Percentiles rank a stretch among this genome's conserved stretches.
Conservation (phyloP, 2,329 filamentous ascomycete species). For the Aspergillus ochraceoroseus region DNA sequence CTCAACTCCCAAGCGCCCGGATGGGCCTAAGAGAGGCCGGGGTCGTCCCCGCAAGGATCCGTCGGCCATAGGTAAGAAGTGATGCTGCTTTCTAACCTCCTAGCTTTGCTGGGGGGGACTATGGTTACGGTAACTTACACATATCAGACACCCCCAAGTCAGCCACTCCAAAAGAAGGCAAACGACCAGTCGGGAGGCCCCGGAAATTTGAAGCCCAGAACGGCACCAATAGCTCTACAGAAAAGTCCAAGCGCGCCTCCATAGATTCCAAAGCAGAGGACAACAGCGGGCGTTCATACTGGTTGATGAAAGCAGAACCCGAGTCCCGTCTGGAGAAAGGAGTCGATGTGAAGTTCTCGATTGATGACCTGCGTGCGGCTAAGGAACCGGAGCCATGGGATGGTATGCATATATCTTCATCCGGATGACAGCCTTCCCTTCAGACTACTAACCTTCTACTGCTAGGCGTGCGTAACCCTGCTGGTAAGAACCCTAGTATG, state of each 20-base stretch:
- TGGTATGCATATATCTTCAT: constrained; percentile 53
- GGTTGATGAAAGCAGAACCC: constrained; percentile 85
- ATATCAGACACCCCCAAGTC: constrained; percentile 17
- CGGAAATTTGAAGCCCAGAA: constrained; percentile 22
- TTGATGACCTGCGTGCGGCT: constrained; percentile 74
- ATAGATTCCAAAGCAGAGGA: constrained; percentile 16
- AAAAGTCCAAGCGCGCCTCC: constrained; percentile 19
- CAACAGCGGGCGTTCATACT: constrained; percentile 51
- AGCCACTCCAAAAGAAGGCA: constrained; percentile 21
- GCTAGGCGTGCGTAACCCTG: constrained; percentile 44
- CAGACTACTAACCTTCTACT: constrained; percentile 9
- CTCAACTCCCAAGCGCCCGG: constrained; percentile 20
- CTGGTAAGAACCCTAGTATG: constrained; percentile 32
- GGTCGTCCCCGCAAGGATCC: constrained; percentile 32
- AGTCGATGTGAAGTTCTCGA: constrained; percentile 85
- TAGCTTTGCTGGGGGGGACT: too few relatives aligned
- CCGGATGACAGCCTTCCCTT: not conserved
- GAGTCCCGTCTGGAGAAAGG: constrained; percentile 82
- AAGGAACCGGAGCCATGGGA: constrained; percentile 84
- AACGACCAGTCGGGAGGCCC: constrained; percentile 23
- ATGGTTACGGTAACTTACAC: constrained; percentile 7
- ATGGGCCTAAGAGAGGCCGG: constrained; percentile 33
- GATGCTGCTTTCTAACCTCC: constrained; percentile 1
- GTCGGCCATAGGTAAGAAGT: constrained; percentile 15
- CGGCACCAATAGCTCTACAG: constrained; percentile 15